These are phyloP conservation scores for Graphiopsis chlorocephala DNA, from an alignment of 2,329 filamentous ascomycete genomes.

Conservation along the genomic window DNA sequence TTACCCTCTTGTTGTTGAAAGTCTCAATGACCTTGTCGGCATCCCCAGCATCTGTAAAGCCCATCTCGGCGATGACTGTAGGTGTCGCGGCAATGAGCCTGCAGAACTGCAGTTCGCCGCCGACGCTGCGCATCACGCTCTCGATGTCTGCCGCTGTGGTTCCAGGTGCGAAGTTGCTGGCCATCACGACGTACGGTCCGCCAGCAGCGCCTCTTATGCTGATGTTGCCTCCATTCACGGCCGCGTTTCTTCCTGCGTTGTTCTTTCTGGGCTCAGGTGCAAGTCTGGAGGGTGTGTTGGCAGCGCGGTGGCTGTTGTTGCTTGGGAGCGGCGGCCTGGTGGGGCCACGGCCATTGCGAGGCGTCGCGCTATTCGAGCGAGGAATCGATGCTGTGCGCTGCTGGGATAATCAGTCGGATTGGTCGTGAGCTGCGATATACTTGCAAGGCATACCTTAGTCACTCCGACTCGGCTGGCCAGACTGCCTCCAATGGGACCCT, in stretches of 20 bases:
- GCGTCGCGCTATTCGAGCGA: conserved; percentile 19
- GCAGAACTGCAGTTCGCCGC: conserved; percentile 65
- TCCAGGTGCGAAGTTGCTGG: conserved; percentile 77
- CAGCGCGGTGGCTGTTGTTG: conserved; percentile 28
- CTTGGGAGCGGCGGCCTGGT: conserved; percentile 18
- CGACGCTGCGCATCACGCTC: conserved; percentile 67
- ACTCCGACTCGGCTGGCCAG: conserved; percentile 72
- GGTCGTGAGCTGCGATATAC: not conserved
- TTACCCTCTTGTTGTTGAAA: conserved; percentile 75
- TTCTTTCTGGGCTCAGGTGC: conserved; percentile 25
- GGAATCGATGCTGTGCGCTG: conserved; percentile 31
- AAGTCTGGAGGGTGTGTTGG: conserved; percentile 3
- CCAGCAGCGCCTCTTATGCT: conserved; percentile 66
- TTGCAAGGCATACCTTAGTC: conserved; percentile 58
- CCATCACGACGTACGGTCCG: conserved; percentile 69
- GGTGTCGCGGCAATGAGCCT: conserved; percentile 65
- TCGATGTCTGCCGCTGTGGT: conserved; percentile 81
- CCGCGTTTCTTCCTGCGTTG: conserved; percentile 27
- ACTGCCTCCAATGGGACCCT: conserved; percentile 47
- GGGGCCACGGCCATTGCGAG: conserved; percentile 14
- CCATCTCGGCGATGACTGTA: conserved; percentile 73
- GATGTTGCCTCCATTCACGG: conserved; percentile 41
- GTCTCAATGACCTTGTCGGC: conserved; percentile 71
- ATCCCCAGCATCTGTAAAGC: conserved; percentile 68
- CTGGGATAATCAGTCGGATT: not conserved